Evolutionary conservation across 225 moss, liverwort and hornwort species (phyloP), one percentile per base, ranked within the genome.

Genomic region (Sphagnum tenellum): DNA sequence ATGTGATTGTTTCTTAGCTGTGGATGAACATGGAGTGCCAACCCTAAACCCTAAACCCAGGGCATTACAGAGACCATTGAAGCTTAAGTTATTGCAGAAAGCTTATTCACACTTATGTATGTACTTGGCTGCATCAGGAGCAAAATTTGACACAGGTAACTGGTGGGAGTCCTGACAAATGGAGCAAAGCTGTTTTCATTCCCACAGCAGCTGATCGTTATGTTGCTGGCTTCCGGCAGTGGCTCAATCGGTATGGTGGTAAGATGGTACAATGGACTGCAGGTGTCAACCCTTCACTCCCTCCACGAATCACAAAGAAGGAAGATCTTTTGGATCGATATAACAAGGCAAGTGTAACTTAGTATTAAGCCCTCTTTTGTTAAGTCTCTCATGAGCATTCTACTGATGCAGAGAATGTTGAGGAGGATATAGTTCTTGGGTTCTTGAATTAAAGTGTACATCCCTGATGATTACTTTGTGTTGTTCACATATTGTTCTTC

Each of bases 181-280:
- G 93, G 93, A 84, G 61, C 63, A 84, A 88, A 49, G 90, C 84
- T 10, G 88, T 86, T 62, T 94, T 84, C 80, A 94, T 94, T 88
- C 90, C 93, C 12, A 88, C 93, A 3, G 80, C 88, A 55, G 80
- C 90, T 3, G 93, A 94, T 70, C 88, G 88, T 2, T 90, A 86
- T 65, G 93, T 94, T 9, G 88, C 90, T 44, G 90, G 90, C 0
- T 94, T 94, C 70, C 79, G 93, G 57, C 90, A 86, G 68, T 90
- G 93, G 93, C 72, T 94, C 7, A 82, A 73, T 60, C 75, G 77
- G 49, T 70, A 79, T 13, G 90, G 70, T 5, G 88, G 90, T 57
- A 85, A 75, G 29, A 80, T 67, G 12, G 80, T 94, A 9, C 54
- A 72, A 3, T 94, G 86, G 64, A 64, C 69, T 45, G 76, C 75